Conservation (phyloP, 306 rosid species). For the Malus domestica region DNA sequence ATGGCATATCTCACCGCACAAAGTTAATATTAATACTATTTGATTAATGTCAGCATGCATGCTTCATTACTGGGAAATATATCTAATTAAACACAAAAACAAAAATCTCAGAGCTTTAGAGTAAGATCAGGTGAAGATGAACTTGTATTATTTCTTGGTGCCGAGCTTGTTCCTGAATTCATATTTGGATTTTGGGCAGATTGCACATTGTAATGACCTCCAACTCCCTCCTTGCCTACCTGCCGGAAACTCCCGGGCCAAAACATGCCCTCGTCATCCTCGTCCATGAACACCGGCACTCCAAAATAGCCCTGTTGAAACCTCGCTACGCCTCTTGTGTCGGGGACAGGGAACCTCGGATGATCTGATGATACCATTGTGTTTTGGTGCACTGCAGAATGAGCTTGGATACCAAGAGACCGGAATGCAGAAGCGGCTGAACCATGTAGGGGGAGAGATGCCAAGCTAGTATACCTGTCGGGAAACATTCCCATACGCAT, state of each 20-base stretch:
- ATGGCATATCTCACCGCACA: constrained; percentile 54
- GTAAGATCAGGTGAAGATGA: constrained; percentile 69
- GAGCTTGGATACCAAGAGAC: constrained; percentile 75
- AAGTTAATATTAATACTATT: constrained; percentile 2
- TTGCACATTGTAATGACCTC: constrained; percentile 22
- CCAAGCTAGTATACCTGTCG: constrained; percentile 59
- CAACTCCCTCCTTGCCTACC: constrained; percentile 27
- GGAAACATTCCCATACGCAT: constrained; percentile 71
- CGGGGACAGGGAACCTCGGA: constrained; percentile 31
- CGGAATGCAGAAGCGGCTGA: constrained; percentile 68
- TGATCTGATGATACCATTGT: constrained; percentile 21
- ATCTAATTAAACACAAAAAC: constrained; percentile 3
- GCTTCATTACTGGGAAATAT: not conserved
- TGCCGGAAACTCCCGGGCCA: constrained; percentile 93
- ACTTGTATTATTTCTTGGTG: constrained; percentile 34
- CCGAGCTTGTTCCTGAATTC: constrained; percentile 20
- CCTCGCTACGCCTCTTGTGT: constrained; percentile 47
- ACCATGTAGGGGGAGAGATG: constrained; percentile 79
- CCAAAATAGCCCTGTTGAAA: constrained; percentile 45
- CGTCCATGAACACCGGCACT: constrained; percentile 44
- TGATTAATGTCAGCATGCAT: constrained; percentile 16
- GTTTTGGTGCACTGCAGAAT: constrained; percentile 56
- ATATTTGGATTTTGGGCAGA: constrained; percentile 21
- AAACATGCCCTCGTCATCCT: constrained; percentile 46
- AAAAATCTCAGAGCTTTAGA: constrained; percentile 52